Evolutionary conservation across 2,329 filamentous ascomycete species (phyloP), one percentile per base, ranked within the genome.

Genomic region (Neofusicoccum parvum): DNA sequence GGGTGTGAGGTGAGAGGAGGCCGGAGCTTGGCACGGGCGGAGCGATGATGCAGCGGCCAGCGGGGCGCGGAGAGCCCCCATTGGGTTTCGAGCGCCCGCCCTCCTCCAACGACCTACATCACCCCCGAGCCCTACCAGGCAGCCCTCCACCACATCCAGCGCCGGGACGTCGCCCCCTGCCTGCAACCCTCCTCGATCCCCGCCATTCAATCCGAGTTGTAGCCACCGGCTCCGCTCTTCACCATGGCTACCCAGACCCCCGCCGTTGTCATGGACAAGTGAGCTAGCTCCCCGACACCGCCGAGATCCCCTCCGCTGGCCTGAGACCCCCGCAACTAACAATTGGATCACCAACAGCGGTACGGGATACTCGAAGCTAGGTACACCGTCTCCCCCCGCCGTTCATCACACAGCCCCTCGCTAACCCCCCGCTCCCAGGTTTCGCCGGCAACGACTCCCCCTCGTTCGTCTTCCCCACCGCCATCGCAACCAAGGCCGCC

Each of bases 181-280:
- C 68, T 68, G 66, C 70, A 68, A 64, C 63, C 67, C 67, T 50
- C 49, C 36, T 41, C 66, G 50, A 66, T 37, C 67, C 62, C 54
- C 65, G 66, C 65, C 67, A 70, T 69, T 36, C 56, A 48, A 37
- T 23, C 63, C 20, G 53, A 51, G 51, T 41, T 54, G 45, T 59
- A 53, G 50, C 53, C 63, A 6, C 23, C 45, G 23, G 53, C 64
- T 23, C 15, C 69, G 69, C 69, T 71, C 69, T 69, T 71, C 73
- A 84, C 78, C 74, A 99, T 99, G 95, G 94, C 95, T 78, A 91
- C 91, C 84, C 94, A 98, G 88, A 98, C 95, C 79, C 95, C 95
- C 75, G 95, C 95, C 92, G 95, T 99, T 97, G 95, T 99, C 92
- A 99, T 99, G 94, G 95, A 99, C 95, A 99, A 99, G 95, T 97